These are phyloP conservation scores for Alternaria triticimaculans DNA, from an alignment of 2,329 filamentous ascomycete species.

Conservation along the genomic window DNA sequence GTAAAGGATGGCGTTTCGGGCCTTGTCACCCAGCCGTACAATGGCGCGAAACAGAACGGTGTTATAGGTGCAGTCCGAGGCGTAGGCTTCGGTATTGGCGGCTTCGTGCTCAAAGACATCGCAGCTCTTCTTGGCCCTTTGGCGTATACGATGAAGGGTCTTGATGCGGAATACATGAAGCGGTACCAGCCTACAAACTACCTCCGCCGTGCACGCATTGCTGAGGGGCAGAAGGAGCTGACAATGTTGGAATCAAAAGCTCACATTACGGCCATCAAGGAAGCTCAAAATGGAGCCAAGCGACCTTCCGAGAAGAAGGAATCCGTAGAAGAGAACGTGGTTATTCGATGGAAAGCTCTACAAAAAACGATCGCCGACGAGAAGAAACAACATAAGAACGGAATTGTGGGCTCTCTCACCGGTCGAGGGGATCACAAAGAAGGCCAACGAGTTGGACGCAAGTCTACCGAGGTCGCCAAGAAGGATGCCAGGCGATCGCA, in stretches of 20 bases:
- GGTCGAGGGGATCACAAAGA: slow-evolving; percentile 35
- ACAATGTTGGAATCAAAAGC: slow-evolving; percentile 23
- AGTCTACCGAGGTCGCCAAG: slow-evolving; percentile 24
- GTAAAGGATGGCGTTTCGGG: slow-evolving; percentile 71
- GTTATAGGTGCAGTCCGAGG: slow-evolving; percentile 60
- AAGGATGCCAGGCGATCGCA: slow-evolving; percentile 1
- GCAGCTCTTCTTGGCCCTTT: slow-evolving; percentile 66
- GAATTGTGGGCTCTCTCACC: slow-evolving; percentile 33
- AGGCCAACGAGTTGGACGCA: slow-evolving; percentile 36
- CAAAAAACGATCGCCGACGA: slow-evolving; percentile 32
- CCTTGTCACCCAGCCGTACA: slow-evolving; percentile 65
- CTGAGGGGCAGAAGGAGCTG: slow-evolving; percentile 57
- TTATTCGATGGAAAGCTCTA: slow-evolving; percentile 31
- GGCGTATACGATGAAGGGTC: slow-evolving; percentile 69
- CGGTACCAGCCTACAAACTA: slow-evolving; percentile 60
- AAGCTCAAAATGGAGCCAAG: slow-evolving; percentile 8
- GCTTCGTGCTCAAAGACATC: slow-evolving; percentile 70
- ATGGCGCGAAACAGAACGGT: slow-evolving; percentile 63
- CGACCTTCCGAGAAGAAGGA: slow-evolving; percentile 23
- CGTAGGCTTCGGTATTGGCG: slow-evolving; percentile 67
- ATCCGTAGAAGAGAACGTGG: slow-evolving; percentile 42
- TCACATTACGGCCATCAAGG: slow-evolving; percentile 9
- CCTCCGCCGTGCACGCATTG: slow-evolving; percentile 64
- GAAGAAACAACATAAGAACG: slow-evolving; percentile 32
- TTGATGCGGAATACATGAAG: slow-evolving; percentile 66